Base-by-base conservation (phyloP, 345 rosid species). In the Hibiscus mutabilis region DNA sequence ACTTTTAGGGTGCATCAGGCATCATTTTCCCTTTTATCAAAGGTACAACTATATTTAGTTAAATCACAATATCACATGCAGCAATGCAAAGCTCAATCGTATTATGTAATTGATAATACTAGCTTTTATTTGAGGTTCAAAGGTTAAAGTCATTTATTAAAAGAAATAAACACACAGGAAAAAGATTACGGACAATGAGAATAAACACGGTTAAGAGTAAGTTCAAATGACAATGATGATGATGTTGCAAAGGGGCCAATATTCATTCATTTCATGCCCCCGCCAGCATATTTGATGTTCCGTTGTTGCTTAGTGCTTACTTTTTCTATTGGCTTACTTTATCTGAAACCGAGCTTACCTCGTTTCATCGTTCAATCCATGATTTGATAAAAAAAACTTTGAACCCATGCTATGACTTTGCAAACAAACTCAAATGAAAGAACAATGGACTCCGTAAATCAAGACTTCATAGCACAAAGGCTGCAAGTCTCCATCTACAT, bases 401-500 rank as follows among this genome's bases (percentile, higher is more conserved):
- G 35, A 31, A 31, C 4, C 35, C 37, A 33, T 33, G 40, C 40
- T 35, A 35, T 1, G 40, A 35, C 40, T 35, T 35, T 0, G 18
- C 9, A 13, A 13, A 12, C 19, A n/a, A 59, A 14, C 65, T 61
- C 47, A 15, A 40, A 49, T 14, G 21, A 5, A 31, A 13, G 53
- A 37, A 6, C 14, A 40, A 60, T 6, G 40, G 21, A 49, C 25
- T 25, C 35, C n/a, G 15, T 1, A 40, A 33, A 19, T 58, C 57
- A 58, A 27, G 42, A 11, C n/a, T 27, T 44, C 19, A 3, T 46
- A 63, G 3, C 47, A 49, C 3, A 61, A 66, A 40, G 44, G 62
- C 19, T 7, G 8, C 7, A 58, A 24, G 49, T 75, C 44, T 46
- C 42, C 42, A 75, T 73, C 59, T 69, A 81, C 83, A 80, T 2